phyloP scores from a whole-genome alignment of 345 rosid genomes.

The Fremontodendron californicum region DNA sequence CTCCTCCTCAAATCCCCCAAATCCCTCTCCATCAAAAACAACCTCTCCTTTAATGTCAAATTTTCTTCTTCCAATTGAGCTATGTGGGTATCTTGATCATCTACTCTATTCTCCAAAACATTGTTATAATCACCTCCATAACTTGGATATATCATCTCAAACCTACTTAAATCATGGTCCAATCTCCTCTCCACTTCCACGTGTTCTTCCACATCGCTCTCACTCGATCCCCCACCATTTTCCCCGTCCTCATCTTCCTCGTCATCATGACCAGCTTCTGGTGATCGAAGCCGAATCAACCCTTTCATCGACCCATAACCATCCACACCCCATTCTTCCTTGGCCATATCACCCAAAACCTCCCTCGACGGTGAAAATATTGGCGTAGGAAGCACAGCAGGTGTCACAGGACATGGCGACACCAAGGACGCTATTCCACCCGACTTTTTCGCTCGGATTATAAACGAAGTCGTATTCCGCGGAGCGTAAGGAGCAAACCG shows the following conservation, averaged over 20 bases:
- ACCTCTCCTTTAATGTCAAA: conserved; percentile 78
- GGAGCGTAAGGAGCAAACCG: conserved; percentile 93
- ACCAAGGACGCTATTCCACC: conserved; percentile 94
- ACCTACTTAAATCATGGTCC: conserved; percentile 95
- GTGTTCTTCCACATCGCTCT: conserved; percentile 97
- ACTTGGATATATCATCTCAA: conserved; percentile 92
- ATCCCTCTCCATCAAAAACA: conserved; percentile 92
- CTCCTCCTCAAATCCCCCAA: conserved; percentile 82
- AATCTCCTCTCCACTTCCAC: conserved; percentile 88
- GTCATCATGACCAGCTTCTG: conserved; percentile 47
- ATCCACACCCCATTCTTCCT: conserved; percentile 98
- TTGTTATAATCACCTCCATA: conserved; percentile 63
- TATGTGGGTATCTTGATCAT: conserved; percentile 93
- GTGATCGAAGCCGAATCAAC: conserved; percentile 74
- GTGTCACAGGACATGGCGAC: conserved; percentile 93
- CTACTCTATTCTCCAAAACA: conserved; percentile 84
- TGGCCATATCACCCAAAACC: conserved; percentile 89
- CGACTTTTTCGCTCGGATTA: conserved; percentile 80
- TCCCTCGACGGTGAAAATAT: conserved; percentile 81
- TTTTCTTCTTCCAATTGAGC: conserved; percentile 94
- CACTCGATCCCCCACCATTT: conserved; percentile 86
- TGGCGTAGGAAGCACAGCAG: conserved; percentile 81
- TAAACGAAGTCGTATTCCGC: conserved; percentile 79
- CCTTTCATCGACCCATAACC: conserved; percentile 99
- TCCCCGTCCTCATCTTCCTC: conserved; percentile 93